phyloP scores from a whole-genome alignment of 805 yeast species.

The Blastobotrys mokoenaii region DNA sequence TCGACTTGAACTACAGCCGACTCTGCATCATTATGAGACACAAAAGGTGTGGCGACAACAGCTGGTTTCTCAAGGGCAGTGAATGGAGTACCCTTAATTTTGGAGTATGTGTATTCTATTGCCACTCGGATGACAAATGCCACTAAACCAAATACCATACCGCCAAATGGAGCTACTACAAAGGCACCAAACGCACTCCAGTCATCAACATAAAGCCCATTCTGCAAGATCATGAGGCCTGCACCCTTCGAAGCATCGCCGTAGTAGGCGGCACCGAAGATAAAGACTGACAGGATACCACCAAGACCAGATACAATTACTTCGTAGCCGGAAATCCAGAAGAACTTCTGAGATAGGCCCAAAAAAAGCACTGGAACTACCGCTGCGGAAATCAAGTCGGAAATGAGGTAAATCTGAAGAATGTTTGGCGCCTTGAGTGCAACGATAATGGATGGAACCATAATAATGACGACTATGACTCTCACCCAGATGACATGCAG shows the following conservation, averaged over 20 bases:
- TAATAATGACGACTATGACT: constrained; percentile 58
- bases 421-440: constrained; percentile 79
- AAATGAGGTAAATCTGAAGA: constrained; percentile 79
- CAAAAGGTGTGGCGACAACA: background rate
- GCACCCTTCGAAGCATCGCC: constrained; percentile 70
- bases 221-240: constrained; percentile 49
- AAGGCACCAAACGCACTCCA: constrained; percentile 97
- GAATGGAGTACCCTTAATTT: constrained; percentile 30
- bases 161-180: constrained; percentile 82
- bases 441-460: constrained; percentile 82
- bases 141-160: constrained; percentile 48
- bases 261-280: constrained; percentile 78
- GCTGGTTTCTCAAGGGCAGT: constrained; percentile 28
- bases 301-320: constrained; percentile 78
- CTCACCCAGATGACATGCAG: constrained; percentile 61
- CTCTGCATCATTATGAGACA: background rate
- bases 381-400: constrained; percentile 81
- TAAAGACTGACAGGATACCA: constrained; percentile 68
- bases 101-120: constrained; percentile 26
- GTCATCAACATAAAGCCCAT: constrained; percentile 69
- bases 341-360: constrained; percentile 61
- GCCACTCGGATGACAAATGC: constrained; percentile 34
- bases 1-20: background rate
- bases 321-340: constrained; percentile 71
- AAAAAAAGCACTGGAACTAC: constrained; percentile 77